phyloP scores from a whole-genome alignment of 2,329 filamentous ascomycete species.

The Hypoxylon sp. region DNA sequence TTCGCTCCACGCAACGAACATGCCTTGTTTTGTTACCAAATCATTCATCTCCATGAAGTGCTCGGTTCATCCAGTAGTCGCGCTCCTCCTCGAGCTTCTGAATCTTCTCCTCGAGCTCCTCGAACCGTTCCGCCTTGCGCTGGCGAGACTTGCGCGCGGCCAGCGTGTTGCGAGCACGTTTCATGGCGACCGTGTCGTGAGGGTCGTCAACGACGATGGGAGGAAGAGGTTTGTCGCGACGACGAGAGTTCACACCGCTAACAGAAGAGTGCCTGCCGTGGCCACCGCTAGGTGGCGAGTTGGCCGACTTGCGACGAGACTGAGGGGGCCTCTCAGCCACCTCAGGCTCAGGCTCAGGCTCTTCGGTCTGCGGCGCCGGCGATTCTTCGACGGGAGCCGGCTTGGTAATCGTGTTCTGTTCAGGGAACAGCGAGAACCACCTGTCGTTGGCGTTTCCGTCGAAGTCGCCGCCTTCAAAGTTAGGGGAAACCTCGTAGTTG shows the following conservation, averaged over 20 bases:
- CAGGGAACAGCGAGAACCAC: slow-evolving; percentile 80
- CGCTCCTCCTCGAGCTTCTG: slow-evolving; percentile 71
- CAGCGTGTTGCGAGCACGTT: slow-evolving; percentile 92
- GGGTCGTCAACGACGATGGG: slow-evolving; percentile 80
- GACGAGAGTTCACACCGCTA: slow-evolving; percentile 74
- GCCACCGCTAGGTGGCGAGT: slow-evolving; percentile 52
- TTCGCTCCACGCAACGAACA: slow-evolving; percentile 42
- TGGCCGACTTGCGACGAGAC: slow-evolving; percentile 57
- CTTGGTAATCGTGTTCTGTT: slow-evolving; percentile 46
- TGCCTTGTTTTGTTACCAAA: slow-evolving; percentile 34
- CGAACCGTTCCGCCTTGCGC: slow-evolving; percentile 80
- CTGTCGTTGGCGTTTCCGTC: slow-evolving; percentile 58
- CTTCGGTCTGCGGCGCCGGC: slow-evolving; percentile 56
- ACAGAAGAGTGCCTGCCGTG: slow-evolving; percentile 70
- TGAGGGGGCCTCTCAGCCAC: slow-evolving; percentile 51
- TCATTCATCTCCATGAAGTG: slow-evolving; percentile 51
- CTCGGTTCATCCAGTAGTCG: slow-evolving; percentile 70
- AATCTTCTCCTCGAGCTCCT: slow-evolving; percentile 78
- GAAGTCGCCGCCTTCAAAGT: slow-evolving; percentile 70
- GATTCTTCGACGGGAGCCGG: slow-evolving; percentile 50
- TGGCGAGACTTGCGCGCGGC: slow-evolving; percentile 93
- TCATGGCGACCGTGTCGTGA: slow-evolving; percentile 78
- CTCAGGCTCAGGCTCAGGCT: slow-evolving; percentile 57
- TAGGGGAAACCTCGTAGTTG: slow-evolving; percentile 79
- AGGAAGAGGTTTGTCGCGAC: slow-evolving; percentile 81